Conservation (phyloP, 129 eudicot species). For the Scalesia atractyloides region DNA sequence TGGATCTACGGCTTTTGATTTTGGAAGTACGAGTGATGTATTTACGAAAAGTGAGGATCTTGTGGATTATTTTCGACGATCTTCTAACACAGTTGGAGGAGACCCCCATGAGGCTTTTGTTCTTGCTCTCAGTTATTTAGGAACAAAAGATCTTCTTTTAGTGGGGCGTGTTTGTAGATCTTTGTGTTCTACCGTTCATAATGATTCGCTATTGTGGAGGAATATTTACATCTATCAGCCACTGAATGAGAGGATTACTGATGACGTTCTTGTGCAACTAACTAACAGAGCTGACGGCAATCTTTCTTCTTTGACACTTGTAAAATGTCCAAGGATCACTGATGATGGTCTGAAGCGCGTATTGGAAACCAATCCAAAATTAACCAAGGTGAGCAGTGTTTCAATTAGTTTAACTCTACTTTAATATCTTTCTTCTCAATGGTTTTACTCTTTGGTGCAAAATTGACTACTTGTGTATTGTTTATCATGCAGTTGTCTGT, state of each 20-base stretch:
- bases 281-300: slow-evolving; percentile 52
- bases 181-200: slow-evolving; percentile 26
- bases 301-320: slow-evolving; percentile 55
- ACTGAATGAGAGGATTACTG: slow-evolving; percentile 42
- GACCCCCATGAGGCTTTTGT: slow-evolving; percentile 44
- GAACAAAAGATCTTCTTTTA: slow-evolving; percentile 36
- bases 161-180: slow-evolving; percentile 36
- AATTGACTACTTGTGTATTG: slow-evolving; percentile 3
- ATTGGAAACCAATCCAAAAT: slow-evolving; percentile 40
- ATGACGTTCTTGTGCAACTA: slow-evolving; percentile 41
- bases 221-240: slow-evolving; percentile 35
- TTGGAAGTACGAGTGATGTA: slow-evolving; percentile 34
- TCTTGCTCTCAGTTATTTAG: slow-evolving; percentile 32
- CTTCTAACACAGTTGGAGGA: slow-evolving; percentile 20
- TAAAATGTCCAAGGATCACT: slow-evolving; percentile 61
- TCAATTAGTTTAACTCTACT: not conserved
- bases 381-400: slow-evolving; percentile 57
- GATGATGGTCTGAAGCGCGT: slow-evolving; percentile 66
- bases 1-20: slow-evolving; percentile 19
- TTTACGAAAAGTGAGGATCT: slow-evolving; percentile 2
- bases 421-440: not conserved
- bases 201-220: slow-evolving; percentile 42
- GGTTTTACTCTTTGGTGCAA: not conserved
- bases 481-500: slow-evolving; percentile 53
- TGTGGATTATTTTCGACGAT: slow-evolving; percentile 15